Conservation (phyloP, 73 alveolate species). For the Paramecium sexaurelia region DNA sequence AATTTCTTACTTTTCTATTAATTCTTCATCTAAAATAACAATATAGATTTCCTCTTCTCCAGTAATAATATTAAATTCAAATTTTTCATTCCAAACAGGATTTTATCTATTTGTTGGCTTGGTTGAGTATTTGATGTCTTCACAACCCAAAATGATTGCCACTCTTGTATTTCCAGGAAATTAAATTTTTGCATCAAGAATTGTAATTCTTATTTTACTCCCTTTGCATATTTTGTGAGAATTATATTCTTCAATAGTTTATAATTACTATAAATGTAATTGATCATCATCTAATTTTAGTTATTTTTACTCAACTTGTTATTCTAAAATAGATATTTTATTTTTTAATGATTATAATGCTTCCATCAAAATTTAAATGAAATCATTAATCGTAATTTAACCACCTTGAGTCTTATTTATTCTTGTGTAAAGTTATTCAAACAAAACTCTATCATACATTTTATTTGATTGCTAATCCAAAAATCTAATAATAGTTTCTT, state of each 20-base stretch:
- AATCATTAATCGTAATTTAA: not conserved
- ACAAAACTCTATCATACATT: constrained; percentile 24
- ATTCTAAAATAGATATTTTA: not conserved
- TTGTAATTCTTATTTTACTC: not conserved
- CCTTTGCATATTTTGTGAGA: not conserved
- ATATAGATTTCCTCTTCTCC: constrained; percentile 34
- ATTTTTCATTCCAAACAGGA: constrained; percentile 33
- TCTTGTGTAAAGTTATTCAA: constrained; percentile 14
- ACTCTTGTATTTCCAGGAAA: constrained; percentile 15
- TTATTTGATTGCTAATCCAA: not conserved
- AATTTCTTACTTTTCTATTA: constrained; percentile 1
- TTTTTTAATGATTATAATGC: constrained; percentile 13
- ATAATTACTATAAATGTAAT: not conserved
- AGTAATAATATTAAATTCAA: not conserved
- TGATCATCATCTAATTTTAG: not conserved
- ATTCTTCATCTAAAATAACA: constrained; percentile 42
- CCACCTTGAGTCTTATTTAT: not conserved
- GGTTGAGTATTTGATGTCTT: not conserved
- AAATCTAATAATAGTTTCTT: constrained; percentile 24
- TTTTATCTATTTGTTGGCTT: not conserved
- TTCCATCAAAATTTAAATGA: not conserved
- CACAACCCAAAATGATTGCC: not conserved
- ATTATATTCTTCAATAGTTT: not conserved
- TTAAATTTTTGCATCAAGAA: not conserved
- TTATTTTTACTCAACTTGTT: not conserved